phyloP scores from a whole-genome alignment of 1,139 yeast genomes.

The Suhomyces bolitotheri region DNA sequence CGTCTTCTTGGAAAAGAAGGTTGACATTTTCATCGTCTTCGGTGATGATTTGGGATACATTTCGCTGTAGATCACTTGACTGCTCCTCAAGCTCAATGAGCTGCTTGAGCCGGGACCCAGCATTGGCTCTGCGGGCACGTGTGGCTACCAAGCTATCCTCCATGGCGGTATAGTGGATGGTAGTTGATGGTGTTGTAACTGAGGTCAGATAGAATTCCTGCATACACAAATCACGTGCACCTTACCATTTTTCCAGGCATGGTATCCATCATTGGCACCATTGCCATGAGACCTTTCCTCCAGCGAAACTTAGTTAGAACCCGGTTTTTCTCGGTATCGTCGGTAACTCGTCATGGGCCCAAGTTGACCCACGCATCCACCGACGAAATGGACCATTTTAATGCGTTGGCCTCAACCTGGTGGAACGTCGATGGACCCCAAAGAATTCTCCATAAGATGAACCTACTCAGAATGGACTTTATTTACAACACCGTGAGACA shows the following conservation, averaged over 20 bases:
- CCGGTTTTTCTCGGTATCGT: background rate
- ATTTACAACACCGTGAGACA: conserved; percentile 59
- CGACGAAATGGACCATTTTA: conserved; percentile 75
- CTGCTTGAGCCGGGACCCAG: conserved; percentile 81
- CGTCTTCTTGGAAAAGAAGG: conserved; percentile 81
- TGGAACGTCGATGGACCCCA: conserved; percentile 97
- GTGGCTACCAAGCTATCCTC: conserved; percentile 64
- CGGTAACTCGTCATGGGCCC: background rate
- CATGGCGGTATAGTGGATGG: conserved; percentile 1
- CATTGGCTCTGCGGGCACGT: conserved; percentile 78
- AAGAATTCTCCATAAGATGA: conserved; percentile 92
- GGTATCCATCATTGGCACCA: too few species aligned
- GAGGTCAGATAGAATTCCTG: background rate
- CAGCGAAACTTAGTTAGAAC: background rate
- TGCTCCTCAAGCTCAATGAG: conserved; percentile 69
- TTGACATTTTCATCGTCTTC: conserved; percentile 76
- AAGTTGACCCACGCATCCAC: conserved; percentile 35
- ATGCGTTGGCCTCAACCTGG: conserved; percentile 85
- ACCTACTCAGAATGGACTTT: conserved; percentile 83
- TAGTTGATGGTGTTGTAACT: background rate
- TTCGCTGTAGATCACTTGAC: conserved; percentile 33
- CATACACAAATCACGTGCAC: background rate
- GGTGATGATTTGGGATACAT: conserved; percentile 36
- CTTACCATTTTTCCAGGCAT: too few species aligned
- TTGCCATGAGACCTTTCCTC: too few species aligned